Percentiles rank a stretch among this genome's conserved stretches.
phyloP scores from a whole-genome alignment of 331 rosid species.

The Telfairia occidentalis region DNA sequence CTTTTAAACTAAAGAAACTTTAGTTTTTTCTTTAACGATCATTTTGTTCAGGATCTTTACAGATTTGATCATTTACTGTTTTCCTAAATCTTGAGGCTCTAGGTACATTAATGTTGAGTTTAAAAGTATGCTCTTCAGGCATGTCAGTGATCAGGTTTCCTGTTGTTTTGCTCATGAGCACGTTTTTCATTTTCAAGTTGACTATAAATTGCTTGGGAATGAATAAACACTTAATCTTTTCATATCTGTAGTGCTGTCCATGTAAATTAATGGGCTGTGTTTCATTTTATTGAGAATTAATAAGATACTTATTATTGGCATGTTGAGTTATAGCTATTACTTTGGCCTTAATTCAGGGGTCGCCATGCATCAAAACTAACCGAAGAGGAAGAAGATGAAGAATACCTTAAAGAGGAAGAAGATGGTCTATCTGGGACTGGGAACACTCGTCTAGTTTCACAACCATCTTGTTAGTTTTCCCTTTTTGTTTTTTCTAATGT shows the following conservation, averaged over 20 bases:
- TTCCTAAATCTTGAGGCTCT: background rate
- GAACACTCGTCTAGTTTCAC: conserved; percentile 65
- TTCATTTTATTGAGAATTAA: background rate
- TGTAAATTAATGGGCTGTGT: background rate
- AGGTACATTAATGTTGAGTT: background rate
- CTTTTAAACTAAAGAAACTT: background rate
- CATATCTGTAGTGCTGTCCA: background rate
- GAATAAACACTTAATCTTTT: background rate
- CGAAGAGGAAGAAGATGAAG: conserved; percentile 96
- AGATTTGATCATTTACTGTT: background rate
- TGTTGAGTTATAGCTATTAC: background rate
- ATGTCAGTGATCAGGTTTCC: background rate
- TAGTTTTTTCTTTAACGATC: background rate
- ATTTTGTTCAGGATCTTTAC: no score
- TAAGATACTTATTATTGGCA: background rate
- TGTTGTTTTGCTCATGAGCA: background rate
- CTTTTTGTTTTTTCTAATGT: background rate
- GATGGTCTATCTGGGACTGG: conserved; percentile 61
- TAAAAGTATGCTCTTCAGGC: background rate
- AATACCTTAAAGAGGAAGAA: conserved; percentile 88
- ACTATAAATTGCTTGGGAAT: background rate
- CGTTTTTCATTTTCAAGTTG: background rate
- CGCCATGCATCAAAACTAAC: conserved; percentile 97
- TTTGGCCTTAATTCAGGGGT: conserved; percentile 41
- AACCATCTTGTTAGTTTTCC: conserved; percentile 70